Conservation (phyloP, 2,329 filamentous ascomycete species). For the Penicillium oxalicum region DNA sequence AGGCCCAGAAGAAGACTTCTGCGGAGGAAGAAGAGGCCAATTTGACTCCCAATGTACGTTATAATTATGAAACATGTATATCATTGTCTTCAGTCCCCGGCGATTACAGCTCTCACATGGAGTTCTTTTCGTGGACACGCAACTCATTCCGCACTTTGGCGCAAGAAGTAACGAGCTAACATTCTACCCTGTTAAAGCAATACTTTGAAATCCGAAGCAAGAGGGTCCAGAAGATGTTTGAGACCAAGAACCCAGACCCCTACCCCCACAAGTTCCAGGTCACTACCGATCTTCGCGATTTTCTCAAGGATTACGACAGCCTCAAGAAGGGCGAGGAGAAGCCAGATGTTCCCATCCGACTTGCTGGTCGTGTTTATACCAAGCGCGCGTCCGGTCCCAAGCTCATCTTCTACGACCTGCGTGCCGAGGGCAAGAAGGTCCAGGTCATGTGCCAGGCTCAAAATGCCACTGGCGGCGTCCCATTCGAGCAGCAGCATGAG, state of each 20-base stretch:
- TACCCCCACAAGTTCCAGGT: conserved; percentile 94
- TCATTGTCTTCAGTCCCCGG: too few relatives aligned
- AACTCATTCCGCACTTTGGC: too few relatives aligned
- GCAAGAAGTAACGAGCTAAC: too few relatives aligned
- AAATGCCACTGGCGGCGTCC: conserved; percentile 60
- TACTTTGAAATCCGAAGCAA: conserved; percentile 96
- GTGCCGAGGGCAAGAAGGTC: conserved; percentile 67
- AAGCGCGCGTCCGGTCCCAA: conserved; percentile 77
- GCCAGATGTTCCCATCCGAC: conserved; percentile 66
- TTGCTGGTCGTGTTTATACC: conserved; percentile 85
- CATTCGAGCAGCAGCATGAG: conserved; percentile 85
- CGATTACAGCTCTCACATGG: too few relatives aligned
- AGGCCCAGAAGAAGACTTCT: conserved; percentile 55
- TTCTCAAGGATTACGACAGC: conserved; percentile 65
- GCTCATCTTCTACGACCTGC: conserved; percentile 86
- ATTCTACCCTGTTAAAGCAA: conserved; percentile 48
- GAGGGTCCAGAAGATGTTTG: conserved; percentile 68
- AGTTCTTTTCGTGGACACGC: not conserved
- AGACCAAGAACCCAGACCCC: conserved; percentile 68
- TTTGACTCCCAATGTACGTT: conserved; percentile 63
- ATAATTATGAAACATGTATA: not conserved
- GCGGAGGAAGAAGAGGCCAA: conserved; percentile 64
- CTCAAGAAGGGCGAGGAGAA: conserved; percentile 84
- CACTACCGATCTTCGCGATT: conserved; percentile 74
- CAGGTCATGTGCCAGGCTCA: conserved; percentile 92